Conservation (phyloP, 2,329 filamentous ascomycete genomes). For the Emydomyces testavorans region DNA sequence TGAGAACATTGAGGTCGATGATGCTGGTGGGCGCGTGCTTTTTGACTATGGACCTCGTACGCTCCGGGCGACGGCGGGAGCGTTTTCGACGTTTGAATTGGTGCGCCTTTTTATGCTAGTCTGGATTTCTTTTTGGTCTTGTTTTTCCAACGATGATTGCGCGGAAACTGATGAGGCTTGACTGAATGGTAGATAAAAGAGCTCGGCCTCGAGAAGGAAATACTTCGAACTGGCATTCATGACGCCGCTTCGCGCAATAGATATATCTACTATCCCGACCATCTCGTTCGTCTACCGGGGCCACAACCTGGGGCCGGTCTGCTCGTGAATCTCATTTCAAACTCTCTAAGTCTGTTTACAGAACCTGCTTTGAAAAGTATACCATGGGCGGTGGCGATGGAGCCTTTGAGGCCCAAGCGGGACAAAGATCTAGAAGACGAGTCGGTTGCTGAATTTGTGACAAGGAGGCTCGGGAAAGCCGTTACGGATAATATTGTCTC, state of each 20-base stretch:
- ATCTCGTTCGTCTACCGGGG: conserved; percentile 54
- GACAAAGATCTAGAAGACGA: conserved; percentile 45
- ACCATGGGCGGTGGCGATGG: conserved; percentile 25
- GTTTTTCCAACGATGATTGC: neutral
- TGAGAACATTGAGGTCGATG: conserved; percentile 48
- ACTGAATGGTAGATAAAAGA: conserved; percentile 7
- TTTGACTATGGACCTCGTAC: conserved; percentile 81
- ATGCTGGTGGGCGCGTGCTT: conserved; percentile 50
- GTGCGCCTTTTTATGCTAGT: neutral
- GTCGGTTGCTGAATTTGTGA: conserved; percentile 58
- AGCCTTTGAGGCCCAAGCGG: conserved; percentile 26
- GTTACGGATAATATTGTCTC: conserved; percentile 64
- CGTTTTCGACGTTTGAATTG: conserved; percentile 20
- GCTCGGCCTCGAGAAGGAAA: conserved; percentile 41
- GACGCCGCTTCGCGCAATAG: conserved; percentile 50
- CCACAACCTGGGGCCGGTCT: conserved; percentile 23
- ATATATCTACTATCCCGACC: conserved; percentile 82
- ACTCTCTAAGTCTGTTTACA: conserved; percentile 30
- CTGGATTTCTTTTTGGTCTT: neutral
- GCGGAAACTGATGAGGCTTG: conserved; percentile 28
- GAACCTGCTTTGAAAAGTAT: conserved; percentile 48
- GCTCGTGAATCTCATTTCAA: conserved; percentile 23
- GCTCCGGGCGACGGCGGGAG: conserved; percentile 55
- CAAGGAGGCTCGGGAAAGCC: conserved; percentile 40
- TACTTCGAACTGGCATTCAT: conserved; percentile 43